Evolutionary conservation across 202 grass and related monocot genomes (phyloP).

Genomic region (Cymbopogon flexuosus): DNA sequence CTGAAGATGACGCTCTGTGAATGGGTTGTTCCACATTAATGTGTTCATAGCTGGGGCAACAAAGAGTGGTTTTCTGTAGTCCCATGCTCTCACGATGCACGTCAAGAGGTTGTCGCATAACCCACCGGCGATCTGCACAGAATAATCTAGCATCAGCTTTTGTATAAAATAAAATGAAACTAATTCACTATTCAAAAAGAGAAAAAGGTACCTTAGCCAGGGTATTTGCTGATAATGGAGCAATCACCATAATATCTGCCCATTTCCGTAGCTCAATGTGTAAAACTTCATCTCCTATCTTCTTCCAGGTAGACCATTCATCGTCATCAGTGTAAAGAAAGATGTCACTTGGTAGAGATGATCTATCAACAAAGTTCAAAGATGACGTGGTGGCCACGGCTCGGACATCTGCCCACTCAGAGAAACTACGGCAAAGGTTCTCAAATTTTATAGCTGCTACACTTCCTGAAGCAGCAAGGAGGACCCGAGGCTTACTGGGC

Average conservation of each 20-base stretch:
- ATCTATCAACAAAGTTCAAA: slow-evolving; percentile 67
- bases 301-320: slow-evolving; percentile 93
- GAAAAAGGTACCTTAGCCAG: slow-evolving; percentile 63
- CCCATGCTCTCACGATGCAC: slow-evolving; percentile 86
- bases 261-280: slow-evolving; percentile 94
- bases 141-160: background rate
- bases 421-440: slow-evolving; percentile 62
- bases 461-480: slow-evolving; percentile 86
- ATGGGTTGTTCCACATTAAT: slow-evolving; percentile 79
- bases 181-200: background rate
- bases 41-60: slow-evolving; percentile 92
- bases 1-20: slow-evolving; percentile 67
- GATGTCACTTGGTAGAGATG: slow-evolving; percentile 49
- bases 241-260: slow-evolving; percentile 86
- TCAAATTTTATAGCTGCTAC: slow-evolving; percentile 98
- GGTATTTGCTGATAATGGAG: slow-evolving; percentile 83
- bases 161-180: background rate
- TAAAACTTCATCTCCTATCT: slow-evolving; percentile 81
- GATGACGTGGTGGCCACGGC: slow-evolving; percentile 63
- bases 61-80: slow-evolving; percentile 71
- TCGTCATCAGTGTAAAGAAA: slow-evolving; percentile 73
- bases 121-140: slow-evolving; percentile 69
- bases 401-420: slow-evolving; percentile 82
- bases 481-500: slow-evolving; percentile 55
- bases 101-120: slow-evolving; percentile 93